Base-by-base conservation (phyloP, 2,329 filamentous ascomycete genomes). In the Scorias spongiosa region DNA sequence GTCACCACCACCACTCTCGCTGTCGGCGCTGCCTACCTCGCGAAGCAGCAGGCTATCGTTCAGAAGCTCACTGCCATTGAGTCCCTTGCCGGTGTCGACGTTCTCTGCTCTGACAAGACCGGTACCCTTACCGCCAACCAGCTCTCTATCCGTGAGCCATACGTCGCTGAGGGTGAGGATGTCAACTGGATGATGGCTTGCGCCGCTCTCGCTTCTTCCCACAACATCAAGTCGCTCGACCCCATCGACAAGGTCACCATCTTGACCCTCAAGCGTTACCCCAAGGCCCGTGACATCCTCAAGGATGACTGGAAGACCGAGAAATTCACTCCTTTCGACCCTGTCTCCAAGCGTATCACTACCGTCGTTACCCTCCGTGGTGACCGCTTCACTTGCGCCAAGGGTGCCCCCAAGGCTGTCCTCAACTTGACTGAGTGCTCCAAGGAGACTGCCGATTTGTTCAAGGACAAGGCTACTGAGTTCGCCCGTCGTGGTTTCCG, bases 141-240 rank as follows among this genome's bases (percentile, higher is more conserved):
- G 69, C 72, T 85, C 43, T 80, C 75, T 57, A 81, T 85, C 58
- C 80, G 81, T 61, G 81, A 85, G 59, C 81, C 81, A 15, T 85
- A 80, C 65, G 80, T 84, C 46, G 76, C 79, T 48, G 81, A 84
- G 63, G 81, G 81, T 55, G 76, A 83, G 59, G 80, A 84, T 64
- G 76, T 84, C 63, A 81, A 85, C 70, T 85, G 80, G 80, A 84
- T 85, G 80, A 84, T 85, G 81, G 80, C 81, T 51, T 81, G 83
- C 48, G 81, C 81, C 47, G 81, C 81, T 48, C 74, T 85, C 44
- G 81, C 81, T 46, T 84, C 80, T 42, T 84, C 81, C 49, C 81
- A 85, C 70, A 85, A 84, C 68, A 71, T 84, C 66, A 81, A 82
- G 68, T 81, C 80, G 48, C 74, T 85, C 49, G 81, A 85, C 60